Evolutionary conservation across 352 stramenopile species (phyloP).

Genomic region (Globisporangium heterothallicum): DNA sequence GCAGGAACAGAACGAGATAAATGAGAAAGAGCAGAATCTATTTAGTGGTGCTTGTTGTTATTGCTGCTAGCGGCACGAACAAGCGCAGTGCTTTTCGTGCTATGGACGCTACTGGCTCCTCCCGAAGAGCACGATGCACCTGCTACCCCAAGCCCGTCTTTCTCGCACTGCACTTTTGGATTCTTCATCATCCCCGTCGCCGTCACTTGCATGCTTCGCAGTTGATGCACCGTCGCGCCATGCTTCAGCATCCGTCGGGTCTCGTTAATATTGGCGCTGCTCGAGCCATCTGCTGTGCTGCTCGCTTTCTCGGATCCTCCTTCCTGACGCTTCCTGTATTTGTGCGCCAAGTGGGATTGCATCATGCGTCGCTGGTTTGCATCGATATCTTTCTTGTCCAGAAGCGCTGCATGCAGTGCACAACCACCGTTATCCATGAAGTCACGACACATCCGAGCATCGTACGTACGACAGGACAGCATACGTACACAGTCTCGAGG

Average conservation of each 20-base stretch:
- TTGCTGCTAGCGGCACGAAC: constrained; percentile 29
- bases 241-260: constrained; percentile 38
- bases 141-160: constrained; percentile 28
- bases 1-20: constrained; percentile 3
- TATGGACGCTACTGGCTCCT: no score
- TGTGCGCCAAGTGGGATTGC: constrained; percentile 74
- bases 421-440: background rate
- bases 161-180: constrained; percentile 14
- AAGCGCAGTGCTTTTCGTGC: constrained; percentile 26
- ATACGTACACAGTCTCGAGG: constrained; percentile 34
- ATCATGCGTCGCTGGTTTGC: constrained; percentile 72
- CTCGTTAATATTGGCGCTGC: constrained; percentile 18
- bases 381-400: constrained; percentile 75
- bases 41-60: constrained; percentile 32
- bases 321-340: constrained; percentile 59
- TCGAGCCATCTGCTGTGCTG: constrained; percentile 5
- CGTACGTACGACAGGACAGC: background rate
- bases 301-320: constrained; percentile 9
- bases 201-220: constrained; percentile 35
- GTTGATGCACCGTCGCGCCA: constrained; percentile 34
- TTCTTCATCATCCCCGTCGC: constrained; percentile 7
- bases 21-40: constrained; percentile 10
- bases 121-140: constrained; percentile 27
- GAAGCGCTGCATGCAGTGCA: constrained; percentile 35
- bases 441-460: background rate